Percentiles rank a stretch among this genome's conserved stretches.
phyloP scores from a whole-genome alignment of 1,139 yeast genomes.

The Kazachstania sp. region DNA sequence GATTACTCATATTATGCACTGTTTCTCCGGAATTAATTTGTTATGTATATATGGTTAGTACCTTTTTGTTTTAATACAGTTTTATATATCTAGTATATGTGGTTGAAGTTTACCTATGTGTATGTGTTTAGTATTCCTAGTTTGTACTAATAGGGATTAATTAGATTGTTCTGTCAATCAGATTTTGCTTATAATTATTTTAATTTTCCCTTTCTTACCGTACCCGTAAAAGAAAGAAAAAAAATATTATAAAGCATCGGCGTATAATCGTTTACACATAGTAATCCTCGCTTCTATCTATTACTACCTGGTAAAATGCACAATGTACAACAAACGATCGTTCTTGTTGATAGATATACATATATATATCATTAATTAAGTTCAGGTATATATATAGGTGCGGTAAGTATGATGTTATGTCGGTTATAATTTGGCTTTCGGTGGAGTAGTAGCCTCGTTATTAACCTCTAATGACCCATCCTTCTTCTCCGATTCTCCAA shows the following conservation, averaged over 20 bases:
- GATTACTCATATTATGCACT: constrained; percentile 7
- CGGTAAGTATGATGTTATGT: background rate
- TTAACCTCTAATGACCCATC: constrained; percentile 48
- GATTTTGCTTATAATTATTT: too few relatives aligned
- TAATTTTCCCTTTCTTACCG: too few relatives aligned
- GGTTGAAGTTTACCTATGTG: too few relatives aligned
- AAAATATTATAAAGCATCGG: too few relatives aligned
- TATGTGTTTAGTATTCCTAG: too few relatives aligned
- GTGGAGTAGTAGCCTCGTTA: constrained; percentile 40
- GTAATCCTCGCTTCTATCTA: background rate
- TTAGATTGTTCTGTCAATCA: too few relatives aligned
- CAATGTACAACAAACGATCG: too few relatives aligned
- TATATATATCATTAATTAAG: too few relatives aligned
- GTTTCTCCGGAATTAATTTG: background rate
- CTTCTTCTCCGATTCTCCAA: constrained; percentile 42
- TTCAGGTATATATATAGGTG: background rate
- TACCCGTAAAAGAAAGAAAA: background rate
- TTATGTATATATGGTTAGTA: background rate
- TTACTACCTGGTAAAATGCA: background rate
- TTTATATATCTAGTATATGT: too few relatives aligned
- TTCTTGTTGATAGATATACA: too few relatives aligned
- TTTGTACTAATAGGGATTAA: too few relatives aligned
- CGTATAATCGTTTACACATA: background rate
- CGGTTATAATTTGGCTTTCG: constrained; percentile 2
- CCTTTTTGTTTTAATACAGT: too few relatives aligned